Base-by-base conservation (phyloP, 176 grass and related monocot genomes). In the Zizania latifolia region DNA sequence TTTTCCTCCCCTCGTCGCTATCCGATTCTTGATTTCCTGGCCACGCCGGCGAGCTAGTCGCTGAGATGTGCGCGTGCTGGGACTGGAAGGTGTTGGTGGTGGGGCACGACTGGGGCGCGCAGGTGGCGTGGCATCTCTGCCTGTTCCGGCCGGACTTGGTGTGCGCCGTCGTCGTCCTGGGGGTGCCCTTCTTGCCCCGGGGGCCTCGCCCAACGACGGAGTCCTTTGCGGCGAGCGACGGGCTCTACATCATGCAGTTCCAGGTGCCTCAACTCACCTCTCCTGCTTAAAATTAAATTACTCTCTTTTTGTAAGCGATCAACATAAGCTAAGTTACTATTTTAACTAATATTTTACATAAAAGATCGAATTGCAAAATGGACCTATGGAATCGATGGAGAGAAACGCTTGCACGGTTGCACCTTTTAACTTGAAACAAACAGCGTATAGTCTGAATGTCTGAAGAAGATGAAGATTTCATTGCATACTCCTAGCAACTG, bases 61-160 rank as follows among this genome's bases (percentile, higher is more conserved):
- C n/a, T n/a, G n/a, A n/a, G n/a, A n/a, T n/a, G n/a, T n/a, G n/a
- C n/a, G 23, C 8, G 9, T 45, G 15, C 6, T 50, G 24, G 0
- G 13, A 7, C 58, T 24, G 17, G 31, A 11, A 93, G 87, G 87
- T 93, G 61, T 72, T 93, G 28, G 87, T 93, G 3, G 91, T 87
- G 29, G 87, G 84, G 32, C 84, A 87, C 58, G 91, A 93, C 74
- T 58, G 16, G 78, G 90, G 91, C 11, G 87, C 91, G 16, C 13
- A 29, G 33, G 62, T 88, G 38, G 78, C 84, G 26, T 93, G 91
- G 91, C 81, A 83, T 10, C 57, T 86, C 10, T 88, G 77, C 70
- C 64, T 90, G n/a, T 82, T 93, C 86, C 81, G 88, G 41, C 88
- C 91, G 28, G 91, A 90, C 70, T 21, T 69, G 58, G 70, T 88